phyloP scores from a whole-genome alignment of 495 filamentous ascomycete species.

The Penicillium maclennaniae region DNA sequence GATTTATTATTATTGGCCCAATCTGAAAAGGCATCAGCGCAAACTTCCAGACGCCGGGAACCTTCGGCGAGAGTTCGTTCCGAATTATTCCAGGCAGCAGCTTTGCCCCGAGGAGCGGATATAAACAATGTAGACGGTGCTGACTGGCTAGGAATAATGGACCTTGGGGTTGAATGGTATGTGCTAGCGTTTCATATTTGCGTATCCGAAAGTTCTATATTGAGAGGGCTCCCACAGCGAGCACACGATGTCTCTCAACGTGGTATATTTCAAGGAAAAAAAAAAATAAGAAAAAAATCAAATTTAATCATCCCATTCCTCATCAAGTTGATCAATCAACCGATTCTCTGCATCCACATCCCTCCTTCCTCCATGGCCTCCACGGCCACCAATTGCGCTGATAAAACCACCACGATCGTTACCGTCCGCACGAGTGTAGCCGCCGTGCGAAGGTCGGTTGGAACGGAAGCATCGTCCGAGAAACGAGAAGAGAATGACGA shows the following conservation, averaged over 20 bases:
- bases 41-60: too few species aligned
- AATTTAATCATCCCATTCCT: constrained; percentile 63
- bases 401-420: constrained; percentile 29
- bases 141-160: too few species aligned
- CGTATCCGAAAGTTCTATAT: neutral
- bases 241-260: neutral
- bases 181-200: neutral
- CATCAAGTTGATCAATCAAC: constrained; percentile 92
- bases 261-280: too few species aligned
- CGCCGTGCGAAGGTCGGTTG: constrained; percentile 36
- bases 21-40: too few species aligned
- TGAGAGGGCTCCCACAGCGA: neutral
- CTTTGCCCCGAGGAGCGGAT: too few species aligned
- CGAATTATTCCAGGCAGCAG: too few species aligned
- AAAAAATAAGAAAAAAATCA: too few species aligned
- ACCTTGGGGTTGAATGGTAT: too few species aligned
- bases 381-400: constrained; percentile 35
- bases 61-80: too few species aligned
- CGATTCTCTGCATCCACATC: constrained; percentile 82
- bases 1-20: too few species aligned
- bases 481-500: constrained; percentile 75
- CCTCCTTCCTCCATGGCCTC: constrained; percentile 37
- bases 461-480: constrained; percentile 61
- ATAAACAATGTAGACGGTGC: too few species aligned
- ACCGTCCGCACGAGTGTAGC: constrained; percentile 53